Evolutionary conservation across 139 green algal species (phyloP).

Genomic region (Dunaliella primolecta): DNA sequence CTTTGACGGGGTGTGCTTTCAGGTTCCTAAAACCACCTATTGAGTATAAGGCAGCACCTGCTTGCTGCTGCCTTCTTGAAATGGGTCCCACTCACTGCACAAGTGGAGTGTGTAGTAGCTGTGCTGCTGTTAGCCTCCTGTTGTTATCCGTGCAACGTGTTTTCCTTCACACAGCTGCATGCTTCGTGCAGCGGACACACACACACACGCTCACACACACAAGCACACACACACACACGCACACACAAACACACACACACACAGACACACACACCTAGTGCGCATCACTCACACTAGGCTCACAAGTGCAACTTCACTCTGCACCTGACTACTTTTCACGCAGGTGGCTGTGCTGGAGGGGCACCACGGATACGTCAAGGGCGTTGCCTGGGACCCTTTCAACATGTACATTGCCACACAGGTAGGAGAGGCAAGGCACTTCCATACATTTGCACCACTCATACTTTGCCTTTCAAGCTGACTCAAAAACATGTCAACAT

Average conservation of each 20-base stretch:
- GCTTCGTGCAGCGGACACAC: no score
- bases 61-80: no score
- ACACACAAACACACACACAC: background rate
- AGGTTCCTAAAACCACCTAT: background rate
- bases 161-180: no score
- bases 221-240: background rate
- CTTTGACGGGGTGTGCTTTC: background rate
- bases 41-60: background rate
- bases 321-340: no score
- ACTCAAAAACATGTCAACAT: background rate
- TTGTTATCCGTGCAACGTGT: no score
- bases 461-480: no score
- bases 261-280: background rate
- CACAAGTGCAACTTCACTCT: no score
- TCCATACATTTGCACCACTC: background rate
- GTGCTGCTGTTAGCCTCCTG: no score
- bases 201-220: no score
- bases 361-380: conserved; percentile 83
- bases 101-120: no score
- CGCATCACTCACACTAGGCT: no score
- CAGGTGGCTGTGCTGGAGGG: background rate
- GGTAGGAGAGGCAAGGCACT: conserved; percentile 16
- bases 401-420: conserved; percentile 81
- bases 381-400: conserved; percentile 94
- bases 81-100: no score